Percentiles rank a stretch among this genome's conserved stretches.
Evolutionary conservation across 2,329 filamentous ascomycete genomes (phyloP).

Genomic region (Grosmannia serpens): DNA sequence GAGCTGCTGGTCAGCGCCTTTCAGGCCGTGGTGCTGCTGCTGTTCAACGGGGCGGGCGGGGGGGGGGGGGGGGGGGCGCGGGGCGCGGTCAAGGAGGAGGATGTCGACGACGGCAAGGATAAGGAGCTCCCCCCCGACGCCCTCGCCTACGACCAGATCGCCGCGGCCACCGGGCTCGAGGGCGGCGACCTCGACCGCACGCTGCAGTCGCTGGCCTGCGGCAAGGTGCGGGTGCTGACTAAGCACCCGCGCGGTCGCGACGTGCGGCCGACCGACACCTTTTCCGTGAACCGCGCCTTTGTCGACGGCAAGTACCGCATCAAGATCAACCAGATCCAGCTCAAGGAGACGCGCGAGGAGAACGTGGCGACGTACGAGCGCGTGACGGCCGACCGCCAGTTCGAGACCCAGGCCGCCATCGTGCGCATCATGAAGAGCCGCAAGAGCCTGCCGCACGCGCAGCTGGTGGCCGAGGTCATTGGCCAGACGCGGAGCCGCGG

Average conservation of each 20-base stretch:
- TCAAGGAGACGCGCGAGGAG: slow-evolving; percentile 91
- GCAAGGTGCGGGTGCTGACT: slow-evolving; percentile 68
- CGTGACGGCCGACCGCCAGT: slow-evolving; percentile 79
- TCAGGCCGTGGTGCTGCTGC: slow-evolving; percentile 78
- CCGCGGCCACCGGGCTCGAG: slow-evolving; percentile 60
- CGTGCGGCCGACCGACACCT: slow-evolving; percentile 66
- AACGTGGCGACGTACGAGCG: slow-evolving; percentile 89
- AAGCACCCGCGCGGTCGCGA: slow-evolving; percentile 83
- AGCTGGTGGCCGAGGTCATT: slow-evolving; percentile 86
- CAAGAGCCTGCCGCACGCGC: slow-evolving; percentile 76
- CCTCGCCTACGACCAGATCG: slow-evolving; percentile 65
- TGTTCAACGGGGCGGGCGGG: slow-evolving; percentile 63
- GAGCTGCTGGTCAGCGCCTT: slow-evolving; percentile 86
- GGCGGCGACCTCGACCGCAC: slow-evolving; percentile 77
- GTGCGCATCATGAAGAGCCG: slow-evolving; percentile 94
- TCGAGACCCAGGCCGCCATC: slow-evolving; percentile 94
- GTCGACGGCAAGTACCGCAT: slow-evolving; percentile 73
- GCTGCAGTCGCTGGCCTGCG: slow-evolving; percentile 88
- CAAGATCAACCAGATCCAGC: slow-evolving; percentile 98
- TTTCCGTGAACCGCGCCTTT: slow-evolving; percentile 70
- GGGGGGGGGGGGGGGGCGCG: too few species aligned
- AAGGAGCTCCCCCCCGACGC: slow-evolving; percentile 34
- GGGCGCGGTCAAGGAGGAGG: too few species aligned
- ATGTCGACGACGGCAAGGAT: not conserved
- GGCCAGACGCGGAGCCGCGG: slow-evolving; percentile 79